A percentile compares a stretch with the other conserved stretches of the same genome.
Evolutionary conservation across 2,329 filamentous ascomycete species (phyloP).

Genomic region (Penicillium sp.): DNA sequence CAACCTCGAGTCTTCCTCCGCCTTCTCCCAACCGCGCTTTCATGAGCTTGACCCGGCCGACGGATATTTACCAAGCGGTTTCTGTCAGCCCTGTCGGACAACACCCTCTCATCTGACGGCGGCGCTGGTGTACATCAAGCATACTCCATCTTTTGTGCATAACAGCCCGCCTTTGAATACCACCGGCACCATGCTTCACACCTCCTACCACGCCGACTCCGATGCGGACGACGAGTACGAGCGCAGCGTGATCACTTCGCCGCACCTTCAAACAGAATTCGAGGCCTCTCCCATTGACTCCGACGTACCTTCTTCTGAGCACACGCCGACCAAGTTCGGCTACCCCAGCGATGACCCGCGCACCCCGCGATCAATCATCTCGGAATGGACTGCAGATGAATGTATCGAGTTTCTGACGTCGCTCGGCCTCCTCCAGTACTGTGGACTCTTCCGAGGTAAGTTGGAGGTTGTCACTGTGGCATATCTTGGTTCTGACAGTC

Average conservation of each 20-base stretch:
- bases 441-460: constrained; percentile 75
- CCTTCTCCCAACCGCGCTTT: constrained; percentile 3
- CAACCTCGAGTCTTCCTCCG: constrained; percentile 4
- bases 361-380: constrained; percentile 54
- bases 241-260: constrained; percentile 54
- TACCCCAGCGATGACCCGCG: constrained; percentile 48
- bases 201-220: constrained; percentile 57
- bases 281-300: constrained; percentile 55
- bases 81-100: constrained; percentile 3
- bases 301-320: constrained; percentile 55
- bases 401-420: constrained; percentile 81
- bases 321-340: constrained; percentile 59
- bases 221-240: constrained; percentile 64
- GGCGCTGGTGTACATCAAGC: constrained; percentile 2
- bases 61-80: constrained; percentile 10
- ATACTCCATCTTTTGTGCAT: not conserved
- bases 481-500: not conserved
- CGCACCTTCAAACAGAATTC: constrained; percentile 53
- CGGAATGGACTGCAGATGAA: constrained; percentile 69
- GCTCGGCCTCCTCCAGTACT: constrained; percentile 76
- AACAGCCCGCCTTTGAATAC: not conserved
- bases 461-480: constrained; percentile 16
- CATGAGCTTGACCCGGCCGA: constrained; percentile 9
- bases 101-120: constrained; percentile 1
- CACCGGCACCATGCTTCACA: constrained; percentile 38